These are phyloP conservation scores for Lenwebbia sp. DNA, from an alignment of 345 rosid species.

Conservation along the genomic window DNA sequence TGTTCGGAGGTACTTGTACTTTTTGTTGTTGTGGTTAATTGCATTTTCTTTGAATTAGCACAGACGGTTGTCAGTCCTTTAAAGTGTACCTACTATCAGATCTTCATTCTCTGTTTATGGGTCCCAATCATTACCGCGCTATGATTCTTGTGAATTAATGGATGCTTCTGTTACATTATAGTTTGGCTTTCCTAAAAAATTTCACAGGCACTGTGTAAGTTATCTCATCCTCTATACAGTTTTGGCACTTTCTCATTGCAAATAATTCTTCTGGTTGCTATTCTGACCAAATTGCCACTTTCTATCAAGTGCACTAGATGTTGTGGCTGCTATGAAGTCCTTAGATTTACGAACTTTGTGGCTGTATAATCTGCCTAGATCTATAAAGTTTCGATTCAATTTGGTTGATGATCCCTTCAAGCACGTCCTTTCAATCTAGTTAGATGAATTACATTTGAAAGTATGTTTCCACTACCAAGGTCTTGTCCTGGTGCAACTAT, in stretches of 20 bases:
- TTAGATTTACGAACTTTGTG: not conserved
- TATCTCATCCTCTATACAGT: not conserved
- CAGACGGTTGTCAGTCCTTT: not conserved
- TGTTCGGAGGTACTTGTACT: not conserved
- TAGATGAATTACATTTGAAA: not conserved
- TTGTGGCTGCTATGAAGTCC: not conserved
- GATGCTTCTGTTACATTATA: not conserved
- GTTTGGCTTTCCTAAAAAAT: not conserved
- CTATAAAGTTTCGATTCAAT: not conserved
- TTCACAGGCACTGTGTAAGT: not conserved
- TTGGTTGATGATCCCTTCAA: not conserved
- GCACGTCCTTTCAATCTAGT: not conserved
- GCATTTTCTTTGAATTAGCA: not conserved
- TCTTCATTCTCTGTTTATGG: not conserved
- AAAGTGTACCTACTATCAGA: not conserved
- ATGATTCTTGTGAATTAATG: not conserved
- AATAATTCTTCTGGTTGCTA: not conserved
- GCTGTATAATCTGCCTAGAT: not conserved
- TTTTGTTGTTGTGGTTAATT: not conserved
- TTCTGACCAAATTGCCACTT: not conserved
- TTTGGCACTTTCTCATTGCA: not conserved
- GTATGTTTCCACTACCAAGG: not conserved
- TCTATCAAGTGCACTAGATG: not conserved
- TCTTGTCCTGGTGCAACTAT: not conserved
- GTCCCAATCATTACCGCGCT: not conserved